These are phyloP conservation scores for Atkinsonella hypoxylon DNA, from an alignment of 2,329 filamentous ascomycete genomes.

Conservation along the genomic window DNA sequence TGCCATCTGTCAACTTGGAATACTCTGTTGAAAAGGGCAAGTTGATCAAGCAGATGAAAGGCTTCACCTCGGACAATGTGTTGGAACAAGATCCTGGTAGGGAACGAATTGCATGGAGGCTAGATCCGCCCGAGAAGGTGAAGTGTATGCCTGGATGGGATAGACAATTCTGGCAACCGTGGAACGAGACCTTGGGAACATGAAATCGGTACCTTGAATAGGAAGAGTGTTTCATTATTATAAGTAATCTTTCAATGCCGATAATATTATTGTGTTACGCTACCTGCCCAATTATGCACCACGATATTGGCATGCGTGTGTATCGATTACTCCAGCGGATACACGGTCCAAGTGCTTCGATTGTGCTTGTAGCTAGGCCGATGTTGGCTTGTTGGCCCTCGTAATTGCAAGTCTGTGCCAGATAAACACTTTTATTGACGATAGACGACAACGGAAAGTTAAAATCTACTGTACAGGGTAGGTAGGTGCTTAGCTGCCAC, in stretches of 20 bases:
- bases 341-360: too few relatives aligned
- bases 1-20: conserved; percentile 43
- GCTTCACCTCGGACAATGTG: conserved; percentile 30
- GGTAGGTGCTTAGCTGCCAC: too few relatives aligned
- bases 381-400: too few relatives aligned
- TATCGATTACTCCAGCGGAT: too few relatives aligned
- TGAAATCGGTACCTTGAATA: background rate
- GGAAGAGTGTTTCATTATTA: background rate
- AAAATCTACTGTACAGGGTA: background rate
- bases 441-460: too few relatives aligned
- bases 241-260: too few relatives aligned
- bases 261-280: too few relatives aligned
- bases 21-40: conserved; percentile 34
- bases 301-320: too few relatives aligned
- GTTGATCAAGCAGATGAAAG: conserved; percentile 37
- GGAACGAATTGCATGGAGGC: conserved; percentile 29
- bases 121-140: conserved; percentile 31
- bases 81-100: conserved; percentile 15
- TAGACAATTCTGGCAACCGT: conserved; percentile 29
- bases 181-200: conserved; percentile 13
- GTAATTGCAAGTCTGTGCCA: too few relatives aligned
- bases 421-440: too few relatives aligned
- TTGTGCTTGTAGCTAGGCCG: too few relatives aligned
- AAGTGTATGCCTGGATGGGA: conserved; percentile 34
- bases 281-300: too few relatives aligned